These are phyloP conservation scores for Solanum clarkiae DNA, from an alignment of 257 asterid genomes.

Conservation along the genomic window DNA sequence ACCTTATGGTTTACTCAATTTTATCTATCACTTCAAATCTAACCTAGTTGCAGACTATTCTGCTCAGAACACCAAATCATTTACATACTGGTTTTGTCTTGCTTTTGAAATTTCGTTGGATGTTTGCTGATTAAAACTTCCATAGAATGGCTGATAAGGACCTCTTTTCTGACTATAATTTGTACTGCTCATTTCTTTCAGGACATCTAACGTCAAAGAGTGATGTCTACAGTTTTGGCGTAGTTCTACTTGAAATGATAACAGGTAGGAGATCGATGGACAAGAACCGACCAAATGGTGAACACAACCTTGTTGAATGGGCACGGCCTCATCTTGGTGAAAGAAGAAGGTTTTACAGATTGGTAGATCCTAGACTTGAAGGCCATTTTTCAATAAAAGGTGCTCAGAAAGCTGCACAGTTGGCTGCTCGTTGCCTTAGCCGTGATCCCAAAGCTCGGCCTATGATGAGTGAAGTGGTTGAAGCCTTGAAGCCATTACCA, in stretches of 20 bases:
- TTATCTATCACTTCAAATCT: not conserved
- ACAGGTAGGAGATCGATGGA: constrained; percentile 97
- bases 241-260: constrained; percentile 84
- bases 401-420: constrained; percentile 86
- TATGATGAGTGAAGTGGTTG: constrained; percentile 83
- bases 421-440: constrained; percentile 82
- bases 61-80: not conserved
- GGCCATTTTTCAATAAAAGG: constrained; percentile 92
- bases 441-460: constrained; percentile 82
- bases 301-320: constrained; percentile 95
- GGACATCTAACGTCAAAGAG: constrained; percentile 98
- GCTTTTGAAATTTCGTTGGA: not conserved
- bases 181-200: constrained; percentile 8
- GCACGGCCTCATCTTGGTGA: constrained; percentile 86
- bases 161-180: not conserved
- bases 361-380: constrained; percentile 90
- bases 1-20: not conserved
- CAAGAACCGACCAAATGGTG: constrained; percentile 85
- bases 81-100: not conserved
- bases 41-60: not conserved
- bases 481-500: constrained; percentile 76
- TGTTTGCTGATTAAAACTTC: not conserved
- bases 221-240: constrained; percentile 89
- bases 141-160: not conserved
- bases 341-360: constrained; percentile 55